Conservation (phyloP, 805 yeast genomes). For the Kregervanrija pseudodelftensis region DNA sequence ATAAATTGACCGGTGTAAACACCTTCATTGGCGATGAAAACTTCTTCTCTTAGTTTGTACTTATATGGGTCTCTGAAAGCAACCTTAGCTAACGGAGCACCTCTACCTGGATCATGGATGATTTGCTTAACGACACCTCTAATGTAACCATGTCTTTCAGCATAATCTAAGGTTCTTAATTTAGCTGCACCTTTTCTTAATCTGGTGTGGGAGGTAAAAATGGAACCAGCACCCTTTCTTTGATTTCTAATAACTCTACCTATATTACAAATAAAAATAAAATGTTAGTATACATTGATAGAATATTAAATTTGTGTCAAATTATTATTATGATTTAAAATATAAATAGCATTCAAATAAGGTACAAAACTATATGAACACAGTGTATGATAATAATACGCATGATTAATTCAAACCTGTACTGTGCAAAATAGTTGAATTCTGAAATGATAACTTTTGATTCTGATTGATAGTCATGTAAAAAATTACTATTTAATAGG, state of each 20-base stretch:
- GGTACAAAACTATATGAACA: neutral
- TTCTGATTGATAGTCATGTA: too few species aligned
- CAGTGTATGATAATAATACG: too few species aligned
- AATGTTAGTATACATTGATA: neutral
- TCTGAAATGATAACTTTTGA: too few species aligned
- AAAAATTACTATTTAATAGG: too few species aligned
- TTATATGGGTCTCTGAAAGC: constrained; percentile 99
- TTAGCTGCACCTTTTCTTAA: constrained; percentile 99
- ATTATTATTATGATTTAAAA: neutral
- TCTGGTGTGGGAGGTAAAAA: constrained; percentile 99
- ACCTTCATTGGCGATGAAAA: constrained; percentile 99
- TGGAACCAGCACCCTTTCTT: constrained; percentile 99
- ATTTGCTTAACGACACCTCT: constrained; percentile 99
- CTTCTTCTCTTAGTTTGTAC: constrained; percentile 96
- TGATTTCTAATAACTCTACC: constrained; percentile 99
- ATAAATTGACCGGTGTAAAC: constrained; percentile 99
- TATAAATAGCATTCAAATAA: neutral
- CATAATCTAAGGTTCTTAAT: constrained; percentile 97
- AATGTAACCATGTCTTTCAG: constrained; percentile 99
- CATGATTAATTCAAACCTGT: too few species aligned
- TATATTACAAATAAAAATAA: constrained; percentile 17
- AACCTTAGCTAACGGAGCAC: constrained; percentile 99
- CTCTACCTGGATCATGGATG: constrained; percentile 99
- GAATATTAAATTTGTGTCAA: too few species aligned
- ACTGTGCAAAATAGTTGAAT: too few species aligned